Evolutionary conservation across 257 asterid species (phyloP), one percentile per base, ranked within the genome.

Genomic region (Plantago major): DNA sequence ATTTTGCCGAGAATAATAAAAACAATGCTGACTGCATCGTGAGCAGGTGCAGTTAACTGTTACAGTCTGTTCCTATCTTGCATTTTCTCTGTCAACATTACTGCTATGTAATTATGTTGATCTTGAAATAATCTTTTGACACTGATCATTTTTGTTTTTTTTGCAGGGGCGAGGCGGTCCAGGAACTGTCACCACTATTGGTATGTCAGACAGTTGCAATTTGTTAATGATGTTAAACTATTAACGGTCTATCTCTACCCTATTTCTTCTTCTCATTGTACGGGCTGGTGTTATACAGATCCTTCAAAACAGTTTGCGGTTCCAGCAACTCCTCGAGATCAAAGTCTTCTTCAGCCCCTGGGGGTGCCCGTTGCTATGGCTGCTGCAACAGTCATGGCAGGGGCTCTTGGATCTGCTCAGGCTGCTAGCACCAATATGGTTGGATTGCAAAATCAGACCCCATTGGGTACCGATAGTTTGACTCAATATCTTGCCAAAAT

Each of bases 1-100:
- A 91, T 78, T 91, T 88, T 62, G 98, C 98, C 42, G 98, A 86
- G 78, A 91, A 86, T 73, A 96, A 86, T 76, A 91, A 91, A 80
- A 86, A 53, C 42, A 53, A 87, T 71, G 65, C 87, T 51, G 93
- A 87, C 73, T 73, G 76, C 76, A 82, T 40, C 94, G 94, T 33
- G 95, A 84, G 59, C 97, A 84, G 83, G 97, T 33, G 40, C 26
- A 22, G 26, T 22, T 22, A 22, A 22, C 26, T 22, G 26, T 22
- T 22, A 22, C 2, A 22, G 26, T 22, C 26, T 22, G 26, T 22
- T 22, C 26, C 26, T 22, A 22, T 22, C 26, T 22, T 22, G 26
- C 26, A 22, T 22, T 22, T 22, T 22, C 26, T 22, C 26, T 22
- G 2, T 22, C 26, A 22, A 22, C 1, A 22, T 22, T 22, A 22